Conservation (phyloP, 192 early-diverging fungal genomes). For the Obelidium mucronatum region DNA sequence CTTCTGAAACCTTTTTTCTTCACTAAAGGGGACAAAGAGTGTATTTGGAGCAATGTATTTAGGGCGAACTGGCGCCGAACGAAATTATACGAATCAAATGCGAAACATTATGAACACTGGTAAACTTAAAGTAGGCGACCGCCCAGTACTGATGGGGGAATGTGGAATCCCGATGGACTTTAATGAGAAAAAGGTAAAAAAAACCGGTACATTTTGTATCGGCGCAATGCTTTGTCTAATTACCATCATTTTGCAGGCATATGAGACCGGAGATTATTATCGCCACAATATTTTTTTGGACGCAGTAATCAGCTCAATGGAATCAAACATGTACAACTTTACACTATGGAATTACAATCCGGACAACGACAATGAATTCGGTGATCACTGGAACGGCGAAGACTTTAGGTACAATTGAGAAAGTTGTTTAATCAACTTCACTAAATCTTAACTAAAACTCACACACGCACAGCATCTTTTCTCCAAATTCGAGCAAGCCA, state of each 20-base stretch:
- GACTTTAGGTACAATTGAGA: conserved; percentile 69
- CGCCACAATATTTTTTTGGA: conserved; percentile 79
- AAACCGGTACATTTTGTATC: neutral
- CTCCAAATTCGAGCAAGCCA: conserved; percentile 6
- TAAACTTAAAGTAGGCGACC: conserved; percentile 63
- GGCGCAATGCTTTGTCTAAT: neutral
- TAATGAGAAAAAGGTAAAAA: conserved; percentile 59
- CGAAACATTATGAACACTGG: conserved; percentile 68
- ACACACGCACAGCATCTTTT: conserved; percentile 5
- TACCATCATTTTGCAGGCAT: conserved; percentile 48
- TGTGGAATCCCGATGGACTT: conserved; percentile 89
- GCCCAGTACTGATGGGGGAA: conserved; percentile 79
- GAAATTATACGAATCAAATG: conserved; percentile 78
- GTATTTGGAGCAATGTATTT: conserved; percentile 79
- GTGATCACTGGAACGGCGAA: conserved; percentile 87
- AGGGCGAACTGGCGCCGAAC: conserved; percentile 72
- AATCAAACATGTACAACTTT: conserved; percentile 77
- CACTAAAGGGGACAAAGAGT: conserved; percentile 69
- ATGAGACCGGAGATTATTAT: conserved; percentile 74
- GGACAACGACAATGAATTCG: conserved; percentile 75
- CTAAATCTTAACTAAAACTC: neutral
- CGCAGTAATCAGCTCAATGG: conserved; percentile 74
- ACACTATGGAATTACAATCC: conserved; percentile 91
- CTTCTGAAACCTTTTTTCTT: neutral
- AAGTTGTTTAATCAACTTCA: neutral